A percentile compares a stretch with the other conserved stretches of the same genome.
Evolutionary conservation across 352 stramenopile genomes (phyloP).

Genomic region (Phytophthora vignae): DNA sequence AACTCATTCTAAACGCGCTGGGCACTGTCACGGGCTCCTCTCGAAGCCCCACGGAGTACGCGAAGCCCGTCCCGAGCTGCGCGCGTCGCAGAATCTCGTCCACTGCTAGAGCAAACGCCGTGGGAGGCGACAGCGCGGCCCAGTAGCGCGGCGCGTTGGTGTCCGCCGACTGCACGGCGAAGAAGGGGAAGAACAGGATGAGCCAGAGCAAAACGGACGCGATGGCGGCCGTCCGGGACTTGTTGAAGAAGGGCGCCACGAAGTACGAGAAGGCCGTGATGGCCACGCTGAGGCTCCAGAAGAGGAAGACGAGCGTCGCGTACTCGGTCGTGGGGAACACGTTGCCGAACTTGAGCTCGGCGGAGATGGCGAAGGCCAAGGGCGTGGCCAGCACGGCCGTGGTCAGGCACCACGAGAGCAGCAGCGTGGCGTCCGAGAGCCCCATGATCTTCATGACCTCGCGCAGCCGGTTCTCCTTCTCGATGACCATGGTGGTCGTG

Average conservation of each 20-base stretch:
- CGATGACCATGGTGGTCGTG: conserved; percentile 76
- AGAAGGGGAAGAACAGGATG: conserved; percentile 79
- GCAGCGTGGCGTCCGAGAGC: conserved; percentile 63
- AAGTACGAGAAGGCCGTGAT: conserved; percentile 77
- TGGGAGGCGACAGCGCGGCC: conserved; percentile 64
- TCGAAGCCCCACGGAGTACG: conserved; percentile 56
- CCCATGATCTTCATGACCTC: conserved; percentile 91
- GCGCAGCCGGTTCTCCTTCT: conserved; percentile 82
- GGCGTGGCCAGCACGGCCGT: conserved; percentile 57
- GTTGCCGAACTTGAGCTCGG: conserved; percentile 68
- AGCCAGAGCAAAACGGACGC: conserved; percentile 77
- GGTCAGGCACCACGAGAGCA: conserved; percentile 72
- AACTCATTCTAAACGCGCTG: conserved; percentile 57
- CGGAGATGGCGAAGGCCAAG: conserved; percentile 53
- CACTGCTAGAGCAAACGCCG: conserved; percentile 71
- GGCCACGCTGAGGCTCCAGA: conserved; percentile 64
- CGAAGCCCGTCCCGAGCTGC: conserved; percentile 67
- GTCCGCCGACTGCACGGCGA: conserved; percentile 56
- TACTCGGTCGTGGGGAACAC: conserved; percentile 72
- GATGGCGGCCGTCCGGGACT: conserved; percentile 67
- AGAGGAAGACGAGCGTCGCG: conserved; percentile 71
- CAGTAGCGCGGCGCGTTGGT: conserved; percentile 55
- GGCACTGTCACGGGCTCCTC: conserved; percentile 54
- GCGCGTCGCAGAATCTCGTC: conserved; percentile 67
- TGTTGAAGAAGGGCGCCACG: conserved; percentile 75